A percentile compares a stretch with the other conserved stretches of the same genome.
Conservation (phyloP, 768 basidiomycete species). For the Kwoniella sp. region DNA sequence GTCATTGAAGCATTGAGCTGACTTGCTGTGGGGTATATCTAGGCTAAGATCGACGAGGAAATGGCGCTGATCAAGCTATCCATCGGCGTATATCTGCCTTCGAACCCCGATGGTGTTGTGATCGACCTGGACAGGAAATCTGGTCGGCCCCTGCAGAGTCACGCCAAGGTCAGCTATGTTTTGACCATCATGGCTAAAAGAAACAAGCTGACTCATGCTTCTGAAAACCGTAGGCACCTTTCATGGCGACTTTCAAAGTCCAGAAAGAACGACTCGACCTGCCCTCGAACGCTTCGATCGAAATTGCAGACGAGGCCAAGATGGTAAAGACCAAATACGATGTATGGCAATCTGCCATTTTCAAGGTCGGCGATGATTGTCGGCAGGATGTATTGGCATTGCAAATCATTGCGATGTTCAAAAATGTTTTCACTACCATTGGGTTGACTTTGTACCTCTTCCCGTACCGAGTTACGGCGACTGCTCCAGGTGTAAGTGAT, state of each 20-base stretch:
- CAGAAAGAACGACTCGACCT: conserved; percentile 76
- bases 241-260: conserved; percentile 99
- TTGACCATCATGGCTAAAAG: background rate
- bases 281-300: conserved; percentile 70
- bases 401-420: conserved; percentile 99
- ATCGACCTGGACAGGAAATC: conserved; percentile 98
- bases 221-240: conserved; percentile 72
- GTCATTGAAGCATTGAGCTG: background rate
- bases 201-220: conserved; percentile 11
- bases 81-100: conserved; percentile 94
- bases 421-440: conserved; percentile 87
- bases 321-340: conserved; percentile 63
- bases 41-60: conserved; percentile 99
- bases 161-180: conserved; percentile 74
- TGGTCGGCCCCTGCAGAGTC: conserved; percentile 91
- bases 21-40: conserved; percentile 5
- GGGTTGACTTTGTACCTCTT: conserved; percentile 89
- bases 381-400: conserved; percentile 96
- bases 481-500: conserved; percentile 81
- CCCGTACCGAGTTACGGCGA: conserved; percentile 96
- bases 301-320: conserved; percentile 60
- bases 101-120: conserved; percentile 93
- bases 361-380: conserved; percentile 99
- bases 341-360: conserved; percentile 96
- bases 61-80: conserved; percentile 95